Evolutionary conservation across 2,329 filamentous ascomycete genomes (phyloP), one percentile per base, ranked within the genome.

Genomic region (Talaromyces piceae): DNA sequence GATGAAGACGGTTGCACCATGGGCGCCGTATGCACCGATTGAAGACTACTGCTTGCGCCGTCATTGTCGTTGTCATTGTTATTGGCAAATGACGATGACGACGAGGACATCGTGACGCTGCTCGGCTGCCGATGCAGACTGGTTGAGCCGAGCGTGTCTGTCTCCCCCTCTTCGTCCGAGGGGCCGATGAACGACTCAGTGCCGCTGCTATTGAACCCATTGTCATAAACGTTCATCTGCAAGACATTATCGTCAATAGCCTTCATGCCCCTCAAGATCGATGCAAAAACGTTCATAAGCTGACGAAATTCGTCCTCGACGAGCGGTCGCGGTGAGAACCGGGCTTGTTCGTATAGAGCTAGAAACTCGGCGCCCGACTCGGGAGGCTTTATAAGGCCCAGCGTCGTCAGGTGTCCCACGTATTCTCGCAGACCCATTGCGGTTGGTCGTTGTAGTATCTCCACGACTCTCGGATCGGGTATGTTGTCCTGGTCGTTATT

Each of bases 241-340:
- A 88, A 63, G 4, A 82, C 65, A 0, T 71, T 70, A 0, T 78
- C 71, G 52, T 85, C 75, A 3, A 88, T 71, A 0, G 80, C 76
- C 25, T 74, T 78, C 87, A 97, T 95, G 16, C 77, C 79, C 48
- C 86, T 81, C 12, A 97, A 73, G 0, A 97, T 73, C 49, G 87
- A 82, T 2, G 91, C 87, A 67, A 97, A 96, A 23, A 87, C 76
- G 51, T 83, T 79, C 89, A 96, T 96, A 26, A 96, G 73, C 20
- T 78, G 72, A 31, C 86, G 78, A 64, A 98, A 97, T 47, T 85
- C 78, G 0, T 70, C 62, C 58, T 91, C 85, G 2, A 81, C 78
- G 3, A 95, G 73, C 1, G 85, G 79, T 4, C 75, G 73, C 0
- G 79, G 80, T 2, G 88, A 91, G 71, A 95, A 98, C 37, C 91